Percentiles rank a stretch among this genome's conserved stretches.
Evolutionary conservation across 805 yeast genomes (phyloP).

Genomic region (Dipodascus albidus): DNA sequence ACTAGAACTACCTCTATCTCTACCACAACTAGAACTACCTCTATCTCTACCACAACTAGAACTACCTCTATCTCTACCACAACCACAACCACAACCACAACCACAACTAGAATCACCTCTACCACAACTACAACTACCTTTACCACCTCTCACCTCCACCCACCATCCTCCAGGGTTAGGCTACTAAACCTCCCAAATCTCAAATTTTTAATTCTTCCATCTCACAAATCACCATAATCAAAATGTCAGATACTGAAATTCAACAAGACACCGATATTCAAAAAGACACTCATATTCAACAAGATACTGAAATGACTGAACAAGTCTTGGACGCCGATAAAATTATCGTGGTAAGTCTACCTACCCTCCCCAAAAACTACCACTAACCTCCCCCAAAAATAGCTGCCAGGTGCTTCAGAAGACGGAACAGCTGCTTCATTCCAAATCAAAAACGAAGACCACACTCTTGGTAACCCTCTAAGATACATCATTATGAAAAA

Average conservation of each 20-base stretch:
- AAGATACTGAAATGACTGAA: not conserved
- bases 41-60: too few relatives aligned
- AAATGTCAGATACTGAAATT: not conserved
- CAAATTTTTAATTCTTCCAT: not conserved
- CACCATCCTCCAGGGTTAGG: not conserved
- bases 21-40: too few relatives aligned
- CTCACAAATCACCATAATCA: not conserved
- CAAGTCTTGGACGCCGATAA: not conserved
- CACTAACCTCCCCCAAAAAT: too few relatives aligned
- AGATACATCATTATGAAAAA: constrained; percentile 94
- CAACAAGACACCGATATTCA: too few relatives aligned
- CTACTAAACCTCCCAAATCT: not conserved
- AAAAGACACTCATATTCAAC: not conserved
- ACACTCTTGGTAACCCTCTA: constrained; percentile 88
- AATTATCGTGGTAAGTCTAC: not conserved
- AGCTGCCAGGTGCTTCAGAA: constrained; percentile 76
- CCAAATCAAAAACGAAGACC: constrained; percentile 89
- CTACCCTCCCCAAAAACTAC: too few relatives aligned
- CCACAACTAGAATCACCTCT: too few relatives aligned
- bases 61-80: too few relatives aligned
- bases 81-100: too few relatives aligned
- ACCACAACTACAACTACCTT: too few relatives aligned
- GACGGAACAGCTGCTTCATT: constrained; percentile 94
- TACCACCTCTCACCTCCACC: not conserved
- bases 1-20: too few relatives aligned